Base-by-base conservation (phyloP, 2,329 filamentous ascomycete species). In the Microsporum canis region DNA sequence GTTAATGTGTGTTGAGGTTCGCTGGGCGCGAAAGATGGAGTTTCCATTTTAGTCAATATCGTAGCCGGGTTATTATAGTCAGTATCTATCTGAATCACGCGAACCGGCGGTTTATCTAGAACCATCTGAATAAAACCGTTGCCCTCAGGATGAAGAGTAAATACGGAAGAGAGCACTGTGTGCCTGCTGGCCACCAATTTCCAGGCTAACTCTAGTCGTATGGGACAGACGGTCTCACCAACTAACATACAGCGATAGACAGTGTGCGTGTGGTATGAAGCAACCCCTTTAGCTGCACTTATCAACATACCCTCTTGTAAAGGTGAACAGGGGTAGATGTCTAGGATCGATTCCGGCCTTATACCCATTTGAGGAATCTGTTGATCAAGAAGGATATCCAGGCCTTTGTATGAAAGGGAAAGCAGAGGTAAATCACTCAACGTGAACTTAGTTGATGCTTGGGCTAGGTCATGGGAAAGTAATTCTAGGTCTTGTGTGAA, bases 391-490 rank as follows among this genome's bases (percentile, higher is more conserved):
- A 80, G 60, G 5, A 64, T 71, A 0, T 74, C 66, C 41, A 81
- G 70, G 5, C 69, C 69, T 0, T 71, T 62, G 41, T 80, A 78
- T 0, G 70, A 73, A 58, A 78, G 67, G 1, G 73, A 72, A 5
- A 80, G 69, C 51, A 81, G 71, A 0, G 76, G 74, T 55, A 75
- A 77, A 34, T 77, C 77, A 62, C 72, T 76, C 10, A 76, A 61
- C 0, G 77, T 78, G 31, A 67, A 63, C 5, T 63, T 67, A 2
- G 67, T 64, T 3, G 64, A 14, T 29, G 70, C 60, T 2, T 64
- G 60, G 1, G 60, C 66, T 1, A 75, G 61, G 34, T 64, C 62
- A 31, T 68, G 63, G 0, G 69, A 68, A 8, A 74, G 68, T 3
- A 63, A 49, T 0, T 60, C 64, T 5, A 78, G 66, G 0, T 69